A percentile compares a stretch with the other conserved stretches of the same genome.
Evolutionary conservation across 2,329 filamentous ascomycete species (phyloP).

Genomic region (Xylariaceae sp.): DNA sequence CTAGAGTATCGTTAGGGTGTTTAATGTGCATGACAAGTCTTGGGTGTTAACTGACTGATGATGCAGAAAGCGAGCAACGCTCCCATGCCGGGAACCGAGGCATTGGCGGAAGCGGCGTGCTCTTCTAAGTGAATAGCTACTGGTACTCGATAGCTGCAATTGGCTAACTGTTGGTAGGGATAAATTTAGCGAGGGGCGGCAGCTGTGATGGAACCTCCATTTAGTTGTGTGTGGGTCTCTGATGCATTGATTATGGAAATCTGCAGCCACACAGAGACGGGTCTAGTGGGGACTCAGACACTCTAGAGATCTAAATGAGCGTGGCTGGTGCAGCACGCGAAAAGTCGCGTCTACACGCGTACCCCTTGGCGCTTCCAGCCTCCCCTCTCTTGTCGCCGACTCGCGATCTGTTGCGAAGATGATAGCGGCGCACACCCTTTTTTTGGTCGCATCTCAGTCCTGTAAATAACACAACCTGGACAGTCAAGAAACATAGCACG

Average conservation of each 20-base stretch:
- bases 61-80: not conserved
- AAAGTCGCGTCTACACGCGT: conserved; percentile 37
- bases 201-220: no score
- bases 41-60: not conserved
- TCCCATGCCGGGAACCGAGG: conserved; percentile 36
- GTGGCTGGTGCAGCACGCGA: conserved; percentile 37
- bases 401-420: not conserved
- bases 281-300: not conserved
- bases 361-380: conserved; percentile 31
- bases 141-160: no score
- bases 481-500: conserved; percentile 17
- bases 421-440: conserved; percentile 31
- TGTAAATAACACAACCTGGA: conserved; percentile 28
- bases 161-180: not conserved
- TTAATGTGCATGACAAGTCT: conserved; percentile 4
- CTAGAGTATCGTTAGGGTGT: not conserved
- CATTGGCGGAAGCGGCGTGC: no score
- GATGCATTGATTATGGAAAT: not conserved
- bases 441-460: conserved; percentile 31
- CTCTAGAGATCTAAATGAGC: conserved; percentile 28
- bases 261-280: no score
- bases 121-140: no score
- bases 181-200: not conserved
- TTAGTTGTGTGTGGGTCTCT: not conserved
- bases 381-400: conserved; percentile 25